These are phyloP conservation scores for Pleurotus giganteus DNA, from an alignment of 768 basidiomycete species.

Conservation along the genomic window DNA sequence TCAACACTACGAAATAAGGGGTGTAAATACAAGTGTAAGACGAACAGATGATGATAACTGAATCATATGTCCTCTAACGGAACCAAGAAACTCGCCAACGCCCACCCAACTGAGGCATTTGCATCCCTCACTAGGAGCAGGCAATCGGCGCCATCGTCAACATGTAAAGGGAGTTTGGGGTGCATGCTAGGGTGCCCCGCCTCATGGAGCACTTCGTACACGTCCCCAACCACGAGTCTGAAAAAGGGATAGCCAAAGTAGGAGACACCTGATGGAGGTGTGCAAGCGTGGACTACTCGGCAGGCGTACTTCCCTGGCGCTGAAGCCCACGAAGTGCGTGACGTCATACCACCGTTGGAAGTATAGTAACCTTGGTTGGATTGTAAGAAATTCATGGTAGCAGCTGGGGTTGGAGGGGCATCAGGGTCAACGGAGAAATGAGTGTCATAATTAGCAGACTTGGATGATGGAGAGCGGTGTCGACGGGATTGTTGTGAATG, in stretches of 20 bases:
- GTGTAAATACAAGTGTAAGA: conserved; percentile 7
- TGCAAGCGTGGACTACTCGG: conserved; percentile 65
- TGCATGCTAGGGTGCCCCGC: conserved; percentile 78
- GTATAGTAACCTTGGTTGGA: conserved; percentile 12
- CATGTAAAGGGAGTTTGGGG: conserved; percentile 69
- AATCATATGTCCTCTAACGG: conserved; percentile 40
- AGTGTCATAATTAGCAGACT: conserved; percentile 22
- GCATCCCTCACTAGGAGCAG: conserved; percentile 66
- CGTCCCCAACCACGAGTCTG: conserved; percentile 56
- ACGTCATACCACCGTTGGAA: conserved; percentile 18
- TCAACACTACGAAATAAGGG: not conserved
- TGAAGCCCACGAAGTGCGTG: conserved; percentile 31
- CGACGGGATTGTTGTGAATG: conserved; percentile 13
- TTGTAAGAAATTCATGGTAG: not conserved
- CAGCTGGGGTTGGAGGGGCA: conserved; percentile 13
- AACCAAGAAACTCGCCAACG: conserved; percentile 76
- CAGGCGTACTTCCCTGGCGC: conserved; percentile 63
- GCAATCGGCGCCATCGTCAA: conserved; percentile 79
- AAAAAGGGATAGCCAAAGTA: conserved; percentile 82
- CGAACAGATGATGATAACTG: conserved; percentile 11
- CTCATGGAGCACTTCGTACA: conserved; percentile 70
- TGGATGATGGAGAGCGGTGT: conserved; percentile 33
- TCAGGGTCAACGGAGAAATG: conserved; percentile 28
- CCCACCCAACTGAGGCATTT: conserved; percentile 67
- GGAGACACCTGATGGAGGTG: conserved; percentile 58